A percentile compares a stretch with the other conserved stretches of the same genome.
phyloP scores from a whole-genome alignment of 1,284 basidiomycete species.

The Fomitopsis pinicola region DNA sequence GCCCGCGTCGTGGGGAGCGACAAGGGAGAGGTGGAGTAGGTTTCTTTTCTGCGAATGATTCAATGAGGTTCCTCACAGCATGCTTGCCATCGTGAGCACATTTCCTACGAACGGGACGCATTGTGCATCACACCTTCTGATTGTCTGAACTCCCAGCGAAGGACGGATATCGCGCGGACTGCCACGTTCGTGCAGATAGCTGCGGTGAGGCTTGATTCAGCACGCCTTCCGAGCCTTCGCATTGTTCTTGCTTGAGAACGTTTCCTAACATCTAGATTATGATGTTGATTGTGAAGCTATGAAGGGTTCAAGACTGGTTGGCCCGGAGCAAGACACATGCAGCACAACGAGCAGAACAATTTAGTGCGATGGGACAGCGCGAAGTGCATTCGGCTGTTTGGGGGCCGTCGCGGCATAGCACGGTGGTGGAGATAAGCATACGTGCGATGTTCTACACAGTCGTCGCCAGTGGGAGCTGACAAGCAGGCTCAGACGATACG shows the following conservation, averaged over 20 bases:
- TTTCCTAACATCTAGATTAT: not conserved
- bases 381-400: not conserved
- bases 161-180: not conserved
- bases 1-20: not conserved
- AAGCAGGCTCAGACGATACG: too few species aligned
- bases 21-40: not conserved
- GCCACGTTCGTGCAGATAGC: constrained; percentile 2
- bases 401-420: not conserved
- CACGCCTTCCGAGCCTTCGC: not conserved
- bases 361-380: not conserved
- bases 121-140: not conserved
- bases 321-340: not conserved
- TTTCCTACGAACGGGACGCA: not conserved
- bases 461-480: not conserved
- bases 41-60: not conserved
- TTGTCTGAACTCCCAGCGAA: not conserved
- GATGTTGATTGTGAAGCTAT: not conserved
- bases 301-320: not conserved
- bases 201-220: not conserved
- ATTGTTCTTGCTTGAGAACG: not conserved
- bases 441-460: not conserved
- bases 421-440: not conserved
- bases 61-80: not conserved
- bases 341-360: not conserved
- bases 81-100: not conserved